A percentile compares a stretch with the other conserved stretches of the same genome.
phyloP scores from a whole-genome alignment of 2,329 filamentous ascomycete species.

The Fusarium nelsonii region DNA sequence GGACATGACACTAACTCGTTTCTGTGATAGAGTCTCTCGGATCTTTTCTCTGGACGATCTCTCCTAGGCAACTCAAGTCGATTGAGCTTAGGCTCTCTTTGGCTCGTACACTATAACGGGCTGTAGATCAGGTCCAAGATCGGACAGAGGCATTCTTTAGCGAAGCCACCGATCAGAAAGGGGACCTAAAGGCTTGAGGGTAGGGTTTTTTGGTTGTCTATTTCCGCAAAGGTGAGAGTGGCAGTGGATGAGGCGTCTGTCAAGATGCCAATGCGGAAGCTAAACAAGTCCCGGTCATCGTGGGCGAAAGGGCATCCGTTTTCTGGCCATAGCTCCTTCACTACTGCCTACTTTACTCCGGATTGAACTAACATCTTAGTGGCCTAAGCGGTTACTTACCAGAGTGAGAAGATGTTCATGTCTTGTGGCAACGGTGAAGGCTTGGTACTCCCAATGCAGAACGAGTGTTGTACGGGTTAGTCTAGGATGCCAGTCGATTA shows the following conservation, averaged over 20 bases:
- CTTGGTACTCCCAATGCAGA: conserved; percentile 8
- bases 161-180: background rate
- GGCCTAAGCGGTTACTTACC: conserved; percentile 10
- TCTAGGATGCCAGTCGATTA: background rate
- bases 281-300: conserved; percentile 4
- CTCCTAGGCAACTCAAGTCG: background rate
- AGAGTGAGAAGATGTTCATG: background rate
- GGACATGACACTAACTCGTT: background rate
- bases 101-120: conserved; percentile 7
- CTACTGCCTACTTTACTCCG: background rate
- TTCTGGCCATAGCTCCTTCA: conserved; percentile 21
- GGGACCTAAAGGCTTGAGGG: background rate
- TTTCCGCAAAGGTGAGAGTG: conserved; percentile 2
- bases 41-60: background rate
- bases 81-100: background rate
- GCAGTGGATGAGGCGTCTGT: conserved; percentile 6
- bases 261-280: conserved; percentile 23
- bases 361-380: conserved; percentile 5
- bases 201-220: background rate
- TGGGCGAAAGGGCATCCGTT: background rate
- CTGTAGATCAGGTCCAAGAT: conserved; percentile 5
- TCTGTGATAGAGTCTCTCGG: conserved; percentile 6
- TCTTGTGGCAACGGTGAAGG: background rate
- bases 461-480: conserved; percentile 9
- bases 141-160: conserved; percentile 21